Evolutionary conservation across 805 yeast genomes (phyloP).

Genomic region (Pichia californica): DNA sequence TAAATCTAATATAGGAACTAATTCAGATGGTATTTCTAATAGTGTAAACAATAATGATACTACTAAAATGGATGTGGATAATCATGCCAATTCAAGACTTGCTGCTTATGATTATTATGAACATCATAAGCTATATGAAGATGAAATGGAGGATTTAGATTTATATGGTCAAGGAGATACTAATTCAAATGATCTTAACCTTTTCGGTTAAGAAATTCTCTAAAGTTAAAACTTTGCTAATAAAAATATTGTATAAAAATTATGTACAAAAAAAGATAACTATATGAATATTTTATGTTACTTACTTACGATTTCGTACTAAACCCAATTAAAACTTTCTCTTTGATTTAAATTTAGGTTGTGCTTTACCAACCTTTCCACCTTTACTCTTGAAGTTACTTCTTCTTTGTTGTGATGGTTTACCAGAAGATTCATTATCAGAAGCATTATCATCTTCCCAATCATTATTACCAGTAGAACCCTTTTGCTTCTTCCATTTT

Average conservation of each 20-base stretch:
- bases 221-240: neutral
- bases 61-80: neutral
- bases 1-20: neutral
- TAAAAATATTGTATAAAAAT: too few species aligned
- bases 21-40: neutral
- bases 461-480: constrained; percentile 47
- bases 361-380: constrained; percentile 27
- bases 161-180: constrained; percentile 14
- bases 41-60: too few species aligned
- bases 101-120: constrained; percentile 21
- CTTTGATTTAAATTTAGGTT: constrained; percentile 50
- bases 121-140: constrained; percentile 15
- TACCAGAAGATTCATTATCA: constrained; percentile 15
- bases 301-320: too few species aligned
- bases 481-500: constrained; percentile 59
- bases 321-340: constrained; percentile 44
- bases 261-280: neutral
- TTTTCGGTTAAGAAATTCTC: constrained; percentile 12
- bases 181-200: constrained; percentile 11
- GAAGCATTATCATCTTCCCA: constrained; percentile 36
- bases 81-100: neutral
- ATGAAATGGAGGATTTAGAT: constrained; percentile 12
- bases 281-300: too few species aligned
- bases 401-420: constrained; percentile 1
- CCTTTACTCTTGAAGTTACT: constrained; percentile 10